Conservation (phyloP, 192 early-diverging fungal genomes). For the Backusella westeae region DNA sequence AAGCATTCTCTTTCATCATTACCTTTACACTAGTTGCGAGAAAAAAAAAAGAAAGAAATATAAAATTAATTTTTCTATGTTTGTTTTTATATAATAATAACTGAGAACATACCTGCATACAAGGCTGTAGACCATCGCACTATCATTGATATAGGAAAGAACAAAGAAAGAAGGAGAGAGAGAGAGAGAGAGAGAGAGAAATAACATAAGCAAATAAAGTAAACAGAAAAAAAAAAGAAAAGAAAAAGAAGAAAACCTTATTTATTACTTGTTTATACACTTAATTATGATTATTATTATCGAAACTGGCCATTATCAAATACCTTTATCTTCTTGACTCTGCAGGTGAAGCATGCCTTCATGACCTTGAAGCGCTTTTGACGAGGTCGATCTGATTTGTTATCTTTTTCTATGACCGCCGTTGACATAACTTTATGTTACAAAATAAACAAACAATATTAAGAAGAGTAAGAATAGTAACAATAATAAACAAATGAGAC, state of each 20-base stretch:
- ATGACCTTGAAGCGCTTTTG: conserved; percentile 36
- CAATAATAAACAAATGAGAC: neutral
- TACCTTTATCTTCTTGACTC: conserved; percentile 41
- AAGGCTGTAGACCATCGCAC: conserved; percentile 40
- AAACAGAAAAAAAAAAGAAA: neutral
- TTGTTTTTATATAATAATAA: neutral
- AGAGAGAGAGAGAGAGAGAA: neutral
- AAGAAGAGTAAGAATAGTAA: neutral
- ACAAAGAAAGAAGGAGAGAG: neutral
- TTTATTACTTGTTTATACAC: neutral
- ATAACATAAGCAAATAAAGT: neutral
- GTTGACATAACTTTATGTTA: neutral
- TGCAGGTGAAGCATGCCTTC: conserved; percentile 35
- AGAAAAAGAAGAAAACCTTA: neutral
- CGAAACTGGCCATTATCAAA: neutral
- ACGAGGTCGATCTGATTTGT: conserved; percentile 6
- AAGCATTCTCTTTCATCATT: neutral
- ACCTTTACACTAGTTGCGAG: conserved; percentile 27
- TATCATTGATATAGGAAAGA: neutral
- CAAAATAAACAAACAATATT: neutral
- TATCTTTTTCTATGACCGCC: neutral
- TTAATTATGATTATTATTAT: neutral
- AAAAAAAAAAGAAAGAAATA: conserved; percentile 3
- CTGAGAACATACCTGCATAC: conserved; percentile 37
- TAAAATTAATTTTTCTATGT: too few relatives aligned